Evolutionary conservation across 176 grass and related monocot species (phyloP).

Genomic region (Carex pumila): DNA sequence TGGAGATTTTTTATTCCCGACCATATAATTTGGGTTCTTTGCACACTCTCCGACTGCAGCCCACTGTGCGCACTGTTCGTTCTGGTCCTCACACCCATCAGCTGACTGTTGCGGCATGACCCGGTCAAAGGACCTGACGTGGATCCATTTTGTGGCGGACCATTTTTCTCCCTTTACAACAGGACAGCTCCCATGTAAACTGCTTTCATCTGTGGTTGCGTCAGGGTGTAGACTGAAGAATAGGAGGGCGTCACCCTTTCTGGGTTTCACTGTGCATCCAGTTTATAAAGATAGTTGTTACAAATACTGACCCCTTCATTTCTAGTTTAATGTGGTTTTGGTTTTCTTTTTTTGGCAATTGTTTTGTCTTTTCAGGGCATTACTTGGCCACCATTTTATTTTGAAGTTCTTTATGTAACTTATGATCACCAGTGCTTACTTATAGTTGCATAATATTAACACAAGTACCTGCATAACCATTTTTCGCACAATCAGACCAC

Average conservation of each 20-base stretch:
- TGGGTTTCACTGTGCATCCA: slow-evolving; percentile 51
- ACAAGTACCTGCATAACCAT: slow-evolving; percentile 71
- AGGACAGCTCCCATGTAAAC: slow-evolving; percentile 84
- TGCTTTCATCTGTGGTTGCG: slow-evolving; percentile 59
- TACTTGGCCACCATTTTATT: neutral
- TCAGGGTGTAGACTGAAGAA: slow-evolving; percentile 82
- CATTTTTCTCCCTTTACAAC: slow-evolving; percentile 83
- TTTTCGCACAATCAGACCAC: slow-evolving; percentile 80
- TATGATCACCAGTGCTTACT: neutral
- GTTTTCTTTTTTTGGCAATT: neutral
- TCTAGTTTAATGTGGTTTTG: neutral
- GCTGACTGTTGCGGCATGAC: neutral
- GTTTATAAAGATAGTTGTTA: neutral
- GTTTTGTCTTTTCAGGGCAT: neutral
- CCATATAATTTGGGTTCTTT: slow-evolving; percentile 90
- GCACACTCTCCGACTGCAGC: slow-evolving; percentile 70
- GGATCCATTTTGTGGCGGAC: slow-evolving; percentile 97
- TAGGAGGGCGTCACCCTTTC: slow-evolving; percentile 72
- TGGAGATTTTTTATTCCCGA: slow-evolving; percentile 62
- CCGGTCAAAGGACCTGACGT: slow-evolving; percentile 72
- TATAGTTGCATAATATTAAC: neutral
- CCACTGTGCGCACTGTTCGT: slow-evolving; percentile 54
- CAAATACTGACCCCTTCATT: neutral
- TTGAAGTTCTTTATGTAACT: neutral
- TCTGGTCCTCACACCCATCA: slow-evolving; percentile 53